A percentile compares a stretch with the other conserved stretches of the same genome.
phyloP scores from a whole-genome alignment of 495 filamentous ascomycete genomes.

The Cenococcum geophilum region DNA sequence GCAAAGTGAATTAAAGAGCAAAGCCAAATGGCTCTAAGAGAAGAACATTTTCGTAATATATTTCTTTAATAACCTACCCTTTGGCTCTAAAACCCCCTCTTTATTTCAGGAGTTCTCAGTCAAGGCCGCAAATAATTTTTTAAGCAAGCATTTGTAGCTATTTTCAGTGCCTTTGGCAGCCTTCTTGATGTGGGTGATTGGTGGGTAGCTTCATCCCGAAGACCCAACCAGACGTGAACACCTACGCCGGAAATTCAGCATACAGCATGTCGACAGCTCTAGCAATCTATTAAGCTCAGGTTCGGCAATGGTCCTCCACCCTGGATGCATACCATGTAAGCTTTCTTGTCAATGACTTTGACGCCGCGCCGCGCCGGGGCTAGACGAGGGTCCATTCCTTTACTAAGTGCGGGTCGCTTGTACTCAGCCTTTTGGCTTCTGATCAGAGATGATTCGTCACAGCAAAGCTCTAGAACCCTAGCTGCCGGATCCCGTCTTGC shows the following conservation, averaged over 20 bases:
- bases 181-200: background rate
- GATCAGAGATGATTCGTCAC: conserved; percentile 4
- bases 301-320: background rate
- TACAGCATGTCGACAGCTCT: background rate
- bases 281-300: background rate
- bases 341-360: background rate
- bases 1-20: background rate
- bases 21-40: background rate
- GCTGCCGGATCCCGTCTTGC: conserved; percentile 1
- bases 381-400: background rate
- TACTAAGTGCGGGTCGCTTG: background rate
- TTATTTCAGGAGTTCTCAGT: too few relatives aligned
- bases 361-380: background rate
- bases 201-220: background rate
- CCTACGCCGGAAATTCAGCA: background rate
- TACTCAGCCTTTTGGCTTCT: conserved; percentile 1
- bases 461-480: background rate
- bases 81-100: background rate
- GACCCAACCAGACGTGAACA: background rate
- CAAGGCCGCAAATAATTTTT: too few relatives aligned
- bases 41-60: background rate
- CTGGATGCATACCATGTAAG: background rate
- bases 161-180: background rate
- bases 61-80: background rate
- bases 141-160: background rate